Percentiles rank a stretch among this genome's conserved stretches.
phyloP scores from a whole-genome alignment of 306 rosid species.

The Dalbergia oliveri region DNA sequence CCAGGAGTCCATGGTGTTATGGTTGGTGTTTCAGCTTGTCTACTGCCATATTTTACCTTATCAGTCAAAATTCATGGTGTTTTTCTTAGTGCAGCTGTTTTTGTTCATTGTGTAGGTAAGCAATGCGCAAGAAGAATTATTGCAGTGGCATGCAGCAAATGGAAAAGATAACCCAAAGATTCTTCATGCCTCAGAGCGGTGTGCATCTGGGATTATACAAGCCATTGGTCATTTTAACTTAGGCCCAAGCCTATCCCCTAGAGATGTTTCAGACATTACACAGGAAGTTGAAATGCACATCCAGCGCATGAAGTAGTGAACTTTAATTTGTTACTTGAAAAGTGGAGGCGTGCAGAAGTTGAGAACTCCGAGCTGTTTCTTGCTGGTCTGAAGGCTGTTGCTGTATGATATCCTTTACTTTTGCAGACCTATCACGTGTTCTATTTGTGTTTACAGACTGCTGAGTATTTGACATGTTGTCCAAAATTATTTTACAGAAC shows the following conservation, averaged over 20 bases:
- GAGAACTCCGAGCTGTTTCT: constrained; percentile 67
- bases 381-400: constrained; percentile 57
- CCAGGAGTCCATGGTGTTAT: constrained; percentile 93
- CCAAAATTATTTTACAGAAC: constrained; percentile 10
- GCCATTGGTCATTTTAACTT: constrained; percentile 90
- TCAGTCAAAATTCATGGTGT: constrained; percentile 21
- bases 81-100: constrained; percentile 32
- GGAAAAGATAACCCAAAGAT: constrained; percentile 81
- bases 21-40: constrained; percentile 67
- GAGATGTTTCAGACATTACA: constrained; percentile 69
- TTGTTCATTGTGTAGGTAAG: constrained; percentile 72
- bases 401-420: constrained; percentile 59
- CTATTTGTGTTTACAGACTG: background rate
- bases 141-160: constrained; percentile 91
- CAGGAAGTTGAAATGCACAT: constrained; percentile 48
- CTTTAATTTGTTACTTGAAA: constrained; percentile 68
- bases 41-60: constrained; percentile 22
- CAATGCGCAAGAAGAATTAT: constrained; percentile 96
- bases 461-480: constrained; percentile 18
- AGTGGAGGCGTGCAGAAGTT: constrained; percentile 90
- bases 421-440: constrained; percentile 5
- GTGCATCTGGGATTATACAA: constrained; percentile 95
- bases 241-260: constrained; percentile 75
- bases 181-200: constrained; percentile 92
- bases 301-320: constrained; percentile 70